phyloP scores from a whole-genome alignment of 805 yeast genomes.

The Tanozyma kutaoensis region DNA sequence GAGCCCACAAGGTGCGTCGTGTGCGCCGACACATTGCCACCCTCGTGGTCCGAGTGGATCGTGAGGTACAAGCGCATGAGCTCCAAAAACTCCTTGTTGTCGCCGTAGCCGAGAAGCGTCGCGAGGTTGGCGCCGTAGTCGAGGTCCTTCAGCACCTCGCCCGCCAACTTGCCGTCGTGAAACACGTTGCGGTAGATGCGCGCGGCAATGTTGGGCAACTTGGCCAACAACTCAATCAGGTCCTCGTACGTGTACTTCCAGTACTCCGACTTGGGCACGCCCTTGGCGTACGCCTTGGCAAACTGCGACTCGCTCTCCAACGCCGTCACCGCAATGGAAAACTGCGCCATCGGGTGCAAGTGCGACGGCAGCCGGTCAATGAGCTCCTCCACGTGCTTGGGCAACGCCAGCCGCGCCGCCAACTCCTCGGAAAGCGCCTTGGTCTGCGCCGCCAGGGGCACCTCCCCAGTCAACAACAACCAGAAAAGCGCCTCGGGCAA shows the following conservation, averaged over 20 bases:
- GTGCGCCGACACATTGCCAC: constrained; percentile 77
- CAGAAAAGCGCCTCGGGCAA: constrained; percentile 70
- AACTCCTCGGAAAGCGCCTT: constrained; percentile 43
- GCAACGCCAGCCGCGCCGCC: constrained; percentile 53
- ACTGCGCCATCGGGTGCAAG: constrained; percentile 78
- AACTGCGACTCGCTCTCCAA: constrained; percentile 59
- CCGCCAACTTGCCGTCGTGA: constrained; percentile 41
- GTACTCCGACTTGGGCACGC: constrained; percentile 55
- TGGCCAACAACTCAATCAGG: constrained; percentile 54
- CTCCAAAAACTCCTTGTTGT: constrained; percentile 48
- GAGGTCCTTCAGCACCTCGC: constrained; percentile 35
- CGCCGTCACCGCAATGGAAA: constrained; percentile 63
- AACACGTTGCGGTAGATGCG: constrained; percentile 55
- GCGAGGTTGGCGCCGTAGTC: constrained; percentile 72
- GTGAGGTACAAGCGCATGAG: constrained; percentile 62
- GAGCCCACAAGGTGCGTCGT: constrained; percentile 75
- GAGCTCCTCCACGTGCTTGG: constrained; percentile 46
- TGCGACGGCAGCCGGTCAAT: constrained; percentile 52
- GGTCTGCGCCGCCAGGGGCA: constrained; percentile 50
- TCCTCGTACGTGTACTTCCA: constrained; percentile 73
- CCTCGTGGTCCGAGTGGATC: constrained; percentile 72
- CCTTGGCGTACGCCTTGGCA: constrained; percentile 60
- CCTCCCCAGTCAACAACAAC: constrained; percentile 64
- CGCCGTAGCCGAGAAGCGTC: constrained; percentile 45
- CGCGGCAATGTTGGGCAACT: constrained; percentile 64